phyloP scores from a whole-genome alignment of 2,329 filamentous ascomycete genomes.

The Beauveria sp. region DNA sequence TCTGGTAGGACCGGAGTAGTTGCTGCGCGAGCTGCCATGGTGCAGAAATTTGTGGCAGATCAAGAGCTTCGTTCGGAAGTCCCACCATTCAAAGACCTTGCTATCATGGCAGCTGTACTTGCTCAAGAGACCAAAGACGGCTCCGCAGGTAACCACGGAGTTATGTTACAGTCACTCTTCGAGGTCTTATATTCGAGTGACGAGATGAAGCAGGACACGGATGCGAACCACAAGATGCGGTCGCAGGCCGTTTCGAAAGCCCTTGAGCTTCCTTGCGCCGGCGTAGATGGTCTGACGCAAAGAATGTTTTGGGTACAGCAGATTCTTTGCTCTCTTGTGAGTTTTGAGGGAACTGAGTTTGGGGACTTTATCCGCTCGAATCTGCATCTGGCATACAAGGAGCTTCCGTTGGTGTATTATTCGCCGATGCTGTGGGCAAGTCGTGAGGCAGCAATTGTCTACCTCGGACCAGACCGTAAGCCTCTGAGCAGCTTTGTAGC shows the following conservation, averaged over 20 bases:
- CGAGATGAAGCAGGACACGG: background rate
- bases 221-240: background rate
- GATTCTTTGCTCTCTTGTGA: slow-evolving; percentile 15
- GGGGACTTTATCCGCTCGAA: slow-evolving; percentile 16
- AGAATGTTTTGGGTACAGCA: slow-evolving; percentile 24
- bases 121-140: background rate
- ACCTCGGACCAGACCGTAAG: slow-evolving; percentile 20
- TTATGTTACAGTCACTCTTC: background rate
- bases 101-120: background rate
- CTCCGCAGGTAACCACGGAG: background rate
- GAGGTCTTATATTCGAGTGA: background rate
- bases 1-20: slow-evolving; percentile 11
- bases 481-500: slow-evolving; percentile 12
- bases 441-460: slow-evolving; percentile 17
- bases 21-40: background rate
- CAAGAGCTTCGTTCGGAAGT: background rate
- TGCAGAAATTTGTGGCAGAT: background rate
- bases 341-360: slow-evolving; percentile 10
- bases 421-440: slow-evolving; percentile 18
- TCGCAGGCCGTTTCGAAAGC: slow-evolving; percentile 3
- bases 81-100: background rate
- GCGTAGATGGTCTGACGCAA: slow-evolving; percentile 16
- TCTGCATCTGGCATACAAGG: slow-evolving; percentile 20
- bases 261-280: slow-evolving; percentile 14
- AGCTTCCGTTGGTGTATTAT: slow-evolving; percentile 21